Base-by-base conservation (phyloP, 805 yeast species). In the Hanseniaspora singularis region DNA sequence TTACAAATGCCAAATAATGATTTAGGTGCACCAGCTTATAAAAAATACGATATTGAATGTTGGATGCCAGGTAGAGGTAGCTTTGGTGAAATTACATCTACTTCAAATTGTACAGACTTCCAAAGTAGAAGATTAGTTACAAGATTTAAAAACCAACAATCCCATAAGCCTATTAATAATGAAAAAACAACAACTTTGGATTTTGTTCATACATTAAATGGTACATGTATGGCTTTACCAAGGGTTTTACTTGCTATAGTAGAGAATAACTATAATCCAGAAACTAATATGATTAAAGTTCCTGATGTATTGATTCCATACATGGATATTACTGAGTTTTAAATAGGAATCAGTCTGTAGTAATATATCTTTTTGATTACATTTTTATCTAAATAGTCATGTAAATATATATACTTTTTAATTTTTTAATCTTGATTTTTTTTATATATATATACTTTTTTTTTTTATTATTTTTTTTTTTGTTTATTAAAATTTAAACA, bases 31-130 rank as follows among this genome's bases (percentile, higher is more conserved):
- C 95, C 98, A 1, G 97, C 97, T 0, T 76, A 71, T 62, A 79
- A 82, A 57, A 92, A 92, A 60, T 85, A 78, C 59, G 98, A 92
- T 55, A 84, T 88, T 49, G 98, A 92, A 63, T 95, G 88, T 0
- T 85, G 95, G 87, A 89, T 92, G 97, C 97, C 97, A 0, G 96
- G 97, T 2, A 74, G 96, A 55, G 88, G 85, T 1, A 61, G 66
- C 1, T 89, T 94, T 85, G 98, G 98, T 3, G 98, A 92, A 60
- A 70, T 92, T 27, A 78, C 94, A 1, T 84, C 95, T 24, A 72
- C 94, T 1, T 87, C 96, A 2, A 89, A 88, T 59, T 92, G 98
- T 62, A 74, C 86, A 3, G 96, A 88, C 54, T 92, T 75, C 61
- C 98, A 92, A 64, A 66, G 94, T 7, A 72, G 95, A 61, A 72